Evolutionary conservation across 345 rosid genomes (phyloP).

Genomic region (Syzygium aromaticum): DNA sequence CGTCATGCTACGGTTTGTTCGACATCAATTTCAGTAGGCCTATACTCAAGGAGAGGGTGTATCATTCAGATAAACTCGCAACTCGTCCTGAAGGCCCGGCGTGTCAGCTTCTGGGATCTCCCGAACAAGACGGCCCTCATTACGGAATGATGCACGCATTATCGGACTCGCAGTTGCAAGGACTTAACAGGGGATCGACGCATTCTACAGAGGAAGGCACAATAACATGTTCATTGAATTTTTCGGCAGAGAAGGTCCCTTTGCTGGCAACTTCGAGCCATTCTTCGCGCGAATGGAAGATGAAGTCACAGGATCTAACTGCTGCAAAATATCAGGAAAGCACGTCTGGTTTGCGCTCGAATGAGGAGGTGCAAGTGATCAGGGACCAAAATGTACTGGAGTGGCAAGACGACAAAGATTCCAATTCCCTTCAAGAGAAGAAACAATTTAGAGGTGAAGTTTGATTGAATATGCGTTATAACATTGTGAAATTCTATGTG

Average conservation of each 20-base stretch:
- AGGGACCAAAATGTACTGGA: neutral
- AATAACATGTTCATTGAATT: slow-evolving; percentile 10
- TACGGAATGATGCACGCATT: slow-evolving; percentile 8
- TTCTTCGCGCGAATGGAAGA: slow-evolving; percentile 5
- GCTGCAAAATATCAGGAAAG: slow-evolving; percentile 12
- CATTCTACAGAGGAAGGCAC: slow-evolving; percentile 14
- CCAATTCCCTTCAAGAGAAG: neutral
- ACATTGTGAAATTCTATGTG: neutral
- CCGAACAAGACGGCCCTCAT: neutral
- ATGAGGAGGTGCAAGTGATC: neutral
- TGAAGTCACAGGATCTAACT: slow-evolving; percentile 23
- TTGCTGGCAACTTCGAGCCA: slow-evolving; percentile 24
- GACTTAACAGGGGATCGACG: slow-evolving; percentile 18
- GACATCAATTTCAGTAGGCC: slow-evolving; percentile 16
- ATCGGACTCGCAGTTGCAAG: slow-evolving; percentile 46
- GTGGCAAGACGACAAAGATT: neutral
- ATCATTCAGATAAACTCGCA: neutral
- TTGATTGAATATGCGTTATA: neutral
- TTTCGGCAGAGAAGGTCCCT: slow-evolving; percentile 33
- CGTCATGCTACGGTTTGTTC: neutral
- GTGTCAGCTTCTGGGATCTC: neutral
- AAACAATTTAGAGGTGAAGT: neutral
- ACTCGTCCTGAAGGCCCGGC: neutral
- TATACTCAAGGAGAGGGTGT: slow-evolving; percentile 30
- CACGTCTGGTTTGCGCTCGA: neutral